phyloP scores from a whole-genome alignment of 1,284 basidiomycete species.

The Puccinia triticina region DNA sequence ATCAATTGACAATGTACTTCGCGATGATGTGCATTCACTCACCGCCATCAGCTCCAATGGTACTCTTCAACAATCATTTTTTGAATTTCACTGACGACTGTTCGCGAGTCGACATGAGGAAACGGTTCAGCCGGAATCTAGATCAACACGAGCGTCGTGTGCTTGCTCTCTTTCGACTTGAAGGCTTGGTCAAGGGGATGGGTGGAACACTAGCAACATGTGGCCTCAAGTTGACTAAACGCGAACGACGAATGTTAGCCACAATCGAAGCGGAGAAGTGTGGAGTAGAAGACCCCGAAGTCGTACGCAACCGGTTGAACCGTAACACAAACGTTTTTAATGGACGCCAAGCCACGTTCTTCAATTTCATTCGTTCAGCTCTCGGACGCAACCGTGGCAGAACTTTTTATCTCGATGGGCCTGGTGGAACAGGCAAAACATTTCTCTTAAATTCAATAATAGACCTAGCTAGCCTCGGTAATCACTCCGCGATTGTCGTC shows the following conservation, averaged over 20 bases:
- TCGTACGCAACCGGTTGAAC: constrained; percentile 45
- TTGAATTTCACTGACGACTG: constrained; percentile 62
- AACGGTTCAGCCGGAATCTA: background rate
- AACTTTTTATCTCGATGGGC: constrained; percentile 64
- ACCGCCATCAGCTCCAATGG: constrained; percentile 59
- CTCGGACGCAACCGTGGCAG: constrained; percentile 53
- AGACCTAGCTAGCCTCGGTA: constrained; percentile 58
- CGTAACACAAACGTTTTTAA: constrained; percentile 1
- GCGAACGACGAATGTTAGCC: constrained; percentile 61
- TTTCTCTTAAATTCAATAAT: too few species aligned
- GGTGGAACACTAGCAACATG: constrained; percentile 57
- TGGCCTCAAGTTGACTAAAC: constrained; percentile 60
- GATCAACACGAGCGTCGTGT: background rate
- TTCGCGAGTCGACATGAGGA: background rate
- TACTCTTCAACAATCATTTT: constrained; percentile 62
- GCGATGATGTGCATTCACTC: too few species aligned
- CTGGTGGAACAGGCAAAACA: constrained; percentile 66
- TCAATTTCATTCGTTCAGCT: background rate
- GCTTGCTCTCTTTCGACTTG: constrained; percentile 49
- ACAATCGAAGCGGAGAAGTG: background rate
- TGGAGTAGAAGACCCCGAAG: background rate
- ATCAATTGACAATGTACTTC: constrained; percentile 62
- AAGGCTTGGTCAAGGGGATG: background rate
- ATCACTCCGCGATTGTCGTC: constrained; percentile 59
- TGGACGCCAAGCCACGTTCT: background rate